A percentile compares a stretch with the other conserved stretches of the same genome.
phyloP scores from a whole-genome alignment of 257 asterid genomes.

The Scutellaria barbata region DNA sequence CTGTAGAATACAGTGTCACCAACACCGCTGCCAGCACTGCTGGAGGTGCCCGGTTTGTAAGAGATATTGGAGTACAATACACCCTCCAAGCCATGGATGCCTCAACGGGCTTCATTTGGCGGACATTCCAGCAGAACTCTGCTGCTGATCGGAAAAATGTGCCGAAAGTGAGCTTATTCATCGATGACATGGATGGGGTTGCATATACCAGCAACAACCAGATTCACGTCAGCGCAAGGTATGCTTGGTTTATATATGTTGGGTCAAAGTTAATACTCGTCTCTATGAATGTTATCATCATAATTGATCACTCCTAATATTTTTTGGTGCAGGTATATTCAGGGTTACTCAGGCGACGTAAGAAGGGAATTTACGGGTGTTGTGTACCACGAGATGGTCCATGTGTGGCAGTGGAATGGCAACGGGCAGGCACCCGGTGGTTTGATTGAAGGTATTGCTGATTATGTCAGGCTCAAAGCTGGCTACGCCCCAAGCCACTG shows the following conservation, averaged over 20 bases:
- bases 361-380: constrained; percentile 58
- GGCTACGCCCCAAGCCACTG: constrained; percentile 64
- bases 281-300: too few relatives aligned
- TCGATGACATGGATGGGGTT: constrained; percentile 65
- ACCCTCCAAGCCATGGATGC: constrained; percentile 27
- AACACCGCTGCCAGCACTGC: constrained; percentile 55
- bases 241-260: background rate
- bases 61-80: constrained; percentile 50
- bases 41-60: constrained; percentile 54
- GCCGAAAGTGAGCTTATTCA: constrained; percentile 41
- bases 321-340: constrained; percentile 41
- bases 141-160: constrained; percentile 42
- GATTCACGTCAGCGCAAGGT: constrained; percentile 66
- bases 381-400: constrained; percentile 64
- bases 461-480: constrained; percentile 63
- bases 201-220: constrained; percentile 47
- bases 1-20: constrained; percentile 48
- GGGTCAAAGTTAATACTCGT: background rate
- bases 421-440: constrained; percentile 56
- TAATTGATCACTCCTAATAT: too few relatives aligned
- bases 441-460: constrained; percentile 61
- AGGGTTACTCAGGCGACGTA: constrained; percentile 48
- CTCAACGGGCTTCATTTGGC: constrained; percentile 49
- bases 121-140: constrained; percentile 48
- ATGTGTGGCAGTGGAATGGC: constrained; percentile 74